Evolutionary conservation across 441 rosid species (phyloP), one percentile per base, ranked within the genome.

Genomic region (Heliophila coronopifolia): DNA sequence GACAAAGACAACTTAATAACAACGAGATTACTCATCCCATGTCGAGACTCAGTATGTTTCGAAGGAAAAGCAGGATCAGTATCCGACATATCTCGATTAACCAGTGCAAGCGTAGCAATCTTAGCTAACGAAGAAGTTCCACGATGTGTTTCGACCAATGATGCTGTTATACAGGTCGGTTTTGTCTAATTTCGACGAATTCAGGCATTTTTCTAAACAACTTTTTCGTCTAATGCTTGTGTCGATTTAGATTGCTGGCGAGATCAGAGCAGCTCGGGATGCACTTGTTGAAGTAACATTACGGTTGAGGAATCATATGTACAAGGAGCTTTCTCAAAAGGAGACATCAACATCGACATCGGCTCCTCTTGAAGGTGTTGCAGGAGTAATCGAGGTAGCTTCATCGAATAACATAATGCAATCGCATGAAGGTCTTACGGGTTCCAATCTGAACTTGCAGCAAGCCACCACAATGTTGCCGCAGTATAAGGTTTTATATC

Each of bases 261-360:
- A 92, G 63, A 85, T 92, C 57, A 75, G 39, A 71, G 82, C 88
- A 32, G 97, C 97, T 39, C 80, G 99, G 34, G 73, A 78, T 43
- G 99, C 97, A 55, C 97, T 92, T 64, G 79, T 88, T 46, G 95
- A 88, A 72, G 67, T 92, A 71, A 88, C 99, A 1, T 76, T 81
- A 27, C 70, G 74, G 45, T 46, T 92, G 48, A 76, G 87, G 38
- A 83, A 79, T 77, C 80, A 78, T 54, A 57, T 85, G 33, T 88
- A 72, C 59, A 77, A 75, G 66, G 95, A 87, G 24, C 69, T 74
- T 38, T 77, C 64, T 54, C 83, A 75, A 30, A 83, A 67, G 71
- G 96, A 80, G 51, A 55, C 74, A 7, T 70, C 82, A 51, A 25
- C 66, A 54, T 66, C 84, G 38, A 74, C 71, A 16, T 55, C 56